Evolutionary conservation across 768 basidiomycete species (phyloP).

Genomic region (Royoungia palumana): DNA sequence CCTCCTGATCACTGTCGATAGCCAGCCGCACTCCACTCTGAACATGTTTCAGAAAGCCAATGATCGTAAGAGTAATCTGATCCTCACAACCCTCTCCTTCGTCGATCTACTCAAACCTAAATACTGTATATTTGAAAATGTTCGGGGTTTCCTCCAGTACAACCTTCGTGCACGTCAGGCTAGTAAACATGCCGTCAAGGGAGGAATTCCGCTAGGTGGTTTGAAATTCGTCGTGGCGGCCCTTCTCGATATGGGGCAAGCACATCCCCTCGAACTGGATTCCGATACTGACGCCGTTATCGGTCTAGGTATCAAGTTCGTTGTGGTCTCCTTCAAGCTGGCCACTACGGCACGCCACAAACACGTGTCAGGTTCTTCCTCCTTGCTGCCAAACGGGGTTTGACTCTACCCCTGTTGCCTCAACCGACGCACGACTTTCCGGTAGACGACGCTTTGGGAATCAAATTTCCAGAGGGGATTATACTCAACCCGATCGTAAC

Average conservation of each 20-base stretch:
- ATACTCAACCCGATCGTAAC: constrained; percentile 44
- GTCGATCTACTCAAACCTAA: constrained; percentile 40
- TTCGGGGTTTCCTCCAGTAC: constrained; percentile 42
- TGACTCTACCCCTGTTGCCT: constrained; percentile 39
- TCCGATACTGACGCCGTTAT: background rate
- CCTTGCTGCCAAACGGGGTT: constrained; percentile 38
- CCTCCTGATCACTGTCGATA: constrained; percentile 29
- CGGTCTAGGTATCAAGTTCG: constrained; percentile 42
- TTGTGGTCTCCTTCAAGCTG: constrained; percentile 43
- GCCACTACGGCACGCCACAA: constrained; percentile 48
- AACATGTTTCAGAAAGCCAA: constrained; percentile 70
- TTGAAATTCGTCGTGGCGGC: constrained; percentile 63
- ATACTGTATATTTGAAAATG: constrained; percentile 50
- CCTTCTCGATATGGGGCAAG: constrained; percentile 64
- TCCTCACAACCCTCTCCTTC: constrained; percentile 53
- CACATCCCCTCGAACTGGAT: background rate
- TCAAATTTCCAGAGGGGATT: constrained; percentile 46
- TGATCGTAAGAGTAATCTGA: constrained; percentile 65
- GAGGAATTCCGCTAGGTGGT: constrained; percentile 71
- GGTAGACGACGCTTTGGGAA: constrained; percentile 40
- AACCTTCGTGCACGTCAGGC: constrained; percentile 38
- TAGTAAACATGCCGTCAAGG: constrained; percentile 45
- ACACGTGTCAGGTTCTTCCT: constrained; percentile 47
- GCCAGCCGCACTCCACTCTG: constrained; percentile 69
- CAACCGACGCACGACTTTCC: constrained; percentile 45